Evolutionary conservation across 2,329 filamentous ascomycete species (phyloP).

Genomic region (Alternaria panax): DNA sequence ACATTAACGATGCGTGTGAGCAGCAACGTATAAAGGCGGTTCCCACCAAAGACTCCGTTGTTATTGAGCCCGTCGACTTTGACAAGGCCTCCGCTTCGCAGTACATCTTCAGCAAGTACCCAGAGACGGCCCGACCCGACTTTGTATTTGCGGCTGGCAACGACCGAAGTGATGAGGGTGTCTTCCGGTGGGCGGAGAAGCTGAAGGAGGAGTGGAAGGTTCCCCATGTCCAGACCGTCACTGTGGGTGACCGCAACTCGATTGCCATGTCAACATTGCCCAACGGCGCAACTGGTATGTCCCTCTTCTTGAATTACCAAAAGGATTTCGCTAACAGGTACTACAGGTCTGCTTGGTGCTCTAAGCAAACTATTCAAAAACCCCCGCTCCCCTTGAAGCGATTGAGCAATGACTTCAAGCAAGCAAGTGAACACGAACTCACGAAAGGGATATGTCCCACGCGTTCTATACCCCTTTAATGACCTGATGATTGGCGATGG

Average conservation of each 20-base stretch:
- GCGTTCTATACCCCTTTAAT: slow-evolving; percentile 10
- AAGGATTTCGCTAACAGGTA: slow-evolving; percentile 14
- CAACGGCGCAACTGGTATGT: slow-evolving; percentile 87
- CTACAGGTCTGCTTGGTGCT: slow-evolving; percentile 40
- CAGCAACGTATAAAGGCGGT: slow-evolving; percentile 84
- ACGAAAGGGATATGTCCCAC: slow-evolving; percentile 6
- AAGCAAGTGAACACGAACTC: slow-evolving; percentile 1
- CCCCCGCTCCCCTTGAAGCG: slow-evolving; percentile 7
- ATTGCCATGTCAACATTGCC: slow-evolving; percentile 85
- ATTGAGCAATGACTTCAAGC: not conserved
- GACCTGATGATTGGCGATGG: slow-evolving; percentile 4
- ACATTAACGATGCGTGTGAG: slow-evolving; percentile 93
- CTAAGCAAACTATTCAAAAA: slow-evolving; percentile 41
- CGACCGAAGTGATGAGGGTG: slow-evolving; percentile 89
- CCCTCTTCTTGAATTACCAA: no score
- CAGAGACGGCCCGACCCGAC: slow-evolving; percentile 60
- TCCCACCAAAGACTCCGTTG: slow-evolving; percentile 77
- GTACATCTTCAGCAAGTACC: slow-evolving; percentile 68
- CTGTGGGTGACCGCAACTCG: slow-evolving; percentile 84
- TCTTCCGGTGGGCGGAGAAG: slow-evolving; percentile 92
- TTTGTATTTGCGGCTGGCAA: slow-evolving; percentile 92
- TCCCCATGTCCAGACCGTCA: slow-evolving; percentile 79
- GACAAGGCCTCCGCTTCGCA: slow-evolving; percentile 86
- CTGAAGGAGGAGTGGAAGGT: slow-evolving; percentile 62
- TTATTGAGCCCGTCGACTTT: slow-evolving; percentile 85